Conservation (phyloP, 2,329 filamentous ascomycete species). For the Aspergillus pseudotamarii region DNA sequence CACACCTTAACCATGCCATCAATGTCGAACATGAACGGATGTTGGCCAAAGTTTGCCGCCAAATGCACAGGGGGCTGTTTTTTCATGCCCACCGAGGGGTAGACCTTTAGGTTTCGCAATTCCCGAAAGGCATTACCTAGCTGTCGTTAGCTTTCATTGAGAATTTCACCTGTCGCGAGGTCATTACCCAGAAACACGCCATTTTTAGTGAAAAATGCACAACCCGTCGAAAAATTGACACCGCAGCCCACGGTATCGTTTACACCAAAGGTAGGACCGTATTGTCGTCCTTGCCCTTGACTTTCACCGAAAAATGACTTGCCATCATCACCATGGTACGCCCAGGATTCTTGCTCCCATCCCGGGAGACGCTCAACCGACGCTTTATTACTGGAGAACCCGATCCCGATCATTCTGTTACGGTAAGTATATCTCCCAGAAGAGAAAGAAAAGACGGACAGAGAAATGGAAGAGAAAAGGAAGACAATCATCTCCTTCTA, state of each 20-base stretch:
- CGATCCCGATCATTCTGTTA: conserved; percentile 53
- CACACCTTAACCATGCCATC: conserved; percentile 78
- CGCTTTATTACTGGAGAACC: conserved; percentile 63
- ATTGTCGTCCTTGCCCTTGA: conserved; percentile 56
- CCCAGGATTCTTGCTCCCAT: conserved; percentile 68
- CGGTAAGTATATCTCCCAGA: conserved; percentile 10
- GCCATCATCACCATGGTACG: conserved; percentile 69
- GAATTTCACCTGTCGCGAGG: neutral
- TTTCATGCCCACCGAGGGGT: conserved; percentile 67
- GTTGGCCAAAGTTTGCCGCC: conserved; percentile 65
- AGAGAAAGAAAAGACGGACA: neutral
- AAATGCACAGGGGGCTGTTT: conserved; percentile 61
- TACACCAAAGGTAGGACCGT: conserved; percentile 62
- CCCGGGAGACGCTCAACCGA: conserved; percentile 64
- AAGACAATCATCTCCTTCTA: neutral
- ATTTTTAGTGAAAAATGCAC: conserved; percentile 68
- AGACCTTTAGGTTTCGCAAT: conserved; percentile 46
- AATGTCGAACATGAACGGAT: conserved; percentile 87
- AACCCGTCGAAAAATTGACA: conserved; percentile 64
- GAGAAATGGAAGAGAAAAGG: neutral
- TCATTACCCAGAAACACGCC: conserved; percentile 57
- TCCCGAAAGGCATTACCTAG: conserved; percentile 61
- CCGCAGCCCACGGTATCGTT: conserved; percentile 67
- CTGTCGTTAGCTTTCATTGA: neutral
- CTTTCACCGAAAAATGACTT: conserved; percentile 63